Evolutionary conservation across 2,329 filamentous ascomycete species (phyloP), one percentile per base, ranked within the genome.

Genomic region (Aureobasidium uvarum): DNA sequence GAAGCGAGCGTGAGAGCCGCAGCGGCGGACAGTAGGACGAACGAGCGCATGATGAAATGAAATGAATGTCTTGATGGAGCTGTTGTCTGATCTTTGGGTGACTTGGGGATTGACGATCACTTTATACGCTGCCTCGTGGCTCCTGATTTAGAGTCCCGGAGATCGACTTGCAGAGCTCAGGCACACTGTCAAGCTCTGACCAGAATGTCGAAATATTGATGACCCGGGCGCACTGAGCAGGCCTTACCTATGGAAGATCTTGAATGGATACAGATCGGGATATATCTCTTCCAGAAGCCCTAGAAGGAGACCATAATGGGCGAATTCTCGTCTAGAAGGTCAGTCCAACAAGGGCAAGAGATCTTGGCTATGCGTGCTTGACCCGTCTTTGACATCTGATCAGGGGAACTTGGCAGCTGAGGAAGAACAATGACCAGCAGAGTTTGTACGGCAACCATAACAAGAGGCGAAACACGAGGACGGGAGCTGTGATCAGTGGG

Each of bases 11-110:
- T 46, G 8, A 64, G 60, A 18, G 60, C 60, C 60, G 60, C 50
- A 55, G 60, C 60, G 10, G 50, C 60, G 45, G 60, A 64, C 50
- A 55, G 48, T 18, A 64, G 25, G 25, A 54, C 13, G 46, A 64
- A 64, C 38, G 60, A 64, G 48, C 60, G 60, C 60, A 64, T 64
- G 36, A 38, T 64, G 60, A 33, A n/a, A 11, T 48, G 56, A 13
- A 60, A 60, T 41, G 31, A 60, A 36, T 48, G 56, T 58, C 18
- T 46, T 60, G 56, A 25, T 60, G 43, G 43, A 60, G 39, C 56
- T 60, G 56, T 60, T 60, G 56, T 60, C 56, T 60, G 56, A 38
- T 58, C 41, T 60, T 10, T 11, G 10, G 25, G 16, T 38, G 56
- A 33, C 31, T 31, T 36, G 56, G 56, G 56, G 55, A 14, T 16